A percentile compares a stretch with the other conserved stretches of the same genome.
Conservation (phyloP, 495 filamentous ascomycete species). For the Cryomyces antarcticus region DNA sequence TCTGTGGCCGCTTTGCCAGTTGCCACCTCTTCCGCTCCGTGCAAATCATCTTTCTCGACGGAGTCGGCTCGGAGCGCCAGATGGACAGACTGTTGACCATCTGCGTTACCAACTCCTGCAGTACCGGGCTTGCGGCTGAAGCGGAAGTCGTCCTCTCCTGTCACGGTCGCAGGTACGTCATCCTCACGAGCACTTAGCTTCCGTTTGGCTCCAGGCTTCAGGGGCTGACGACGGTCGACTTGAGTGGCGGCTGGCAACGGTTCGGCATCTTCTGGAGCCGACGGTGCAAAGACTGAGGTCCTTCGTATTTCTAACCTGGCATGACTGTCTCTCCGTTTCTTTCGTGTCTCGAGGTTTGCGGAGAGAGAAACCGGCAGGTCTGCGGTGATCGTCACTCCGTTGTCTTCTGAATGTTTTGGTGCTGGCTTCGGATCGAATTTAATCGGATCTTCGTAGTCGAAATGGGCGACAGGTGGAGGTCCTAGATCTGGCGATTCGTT, state of each 20-base stretch:
- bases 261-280: conserved; percentile 6
- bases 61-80: too few relatives aligned
- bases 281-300: conserved; percentile 9
- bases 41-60: too few relatives aligned
- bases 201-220: conserved; percentile 36
- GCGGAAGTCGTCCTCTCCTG: conserved; percentile 28
- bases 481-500: conserved; percentile 46
- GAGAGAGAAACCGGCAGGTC: conserved; percentile 15
- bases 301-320: conserved; percentile 12
- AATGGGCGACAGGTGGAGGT: conserved; percentile 42
- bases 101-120: too few relatives aligned
- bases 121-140: conserved; percentile 26
- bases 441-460: conserved; percentile 39
- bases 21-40: too few relatives aligned
- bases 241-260: neutral
- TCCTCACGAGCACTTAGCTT: conserved; percentile 35
- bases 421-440: conserved; percentile 25
- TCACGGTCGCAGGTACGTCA: conserved; percentile 11
- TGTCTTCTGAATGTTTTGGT: conserved; percentile 4
- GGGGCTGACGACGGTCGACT: conserved; percentile 2
- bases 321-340: conserved; percentile 28
- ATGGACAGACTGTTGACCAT: too few relatives aligned
- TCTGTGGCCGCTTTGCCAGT: conserved; percentile 1
- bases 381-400: conserved; percentile 6
- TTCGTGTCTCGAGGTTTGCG: conserved; percentile 29